Percentiles rank a stretch among this genome's conserved stretches.
Evolutionary conservation across 306 rosid species (phyloP).

Genomic region (Psophocarpus tetragonolobus): DNA sequence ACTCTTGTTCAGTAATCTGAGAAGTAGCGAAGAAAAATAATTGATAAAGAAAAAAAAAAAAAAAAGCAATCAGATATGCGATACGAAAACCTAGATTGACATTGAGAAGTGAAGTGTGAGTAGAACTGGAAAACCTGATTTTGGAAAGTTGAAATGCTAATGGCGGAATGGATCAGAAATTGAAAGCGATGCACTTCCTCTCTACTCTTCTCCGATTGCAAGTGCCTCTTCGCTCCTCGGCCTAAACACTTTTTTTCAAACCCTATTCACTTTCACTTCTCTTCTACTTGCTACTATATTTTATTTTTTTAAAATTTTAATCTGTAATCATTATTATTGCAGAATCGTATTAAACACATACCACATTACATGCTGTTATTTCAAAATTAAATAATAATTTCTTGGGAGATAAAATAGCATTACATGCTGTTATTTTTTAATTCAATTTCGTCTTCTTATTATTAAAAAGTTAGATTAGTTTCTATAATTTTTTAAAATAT

Average conservation of each 20-base stretch:
- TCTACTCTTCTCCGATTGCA: neutral
- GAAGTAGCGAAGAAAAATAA: neutral
- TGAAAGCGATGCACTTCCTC: neutral
- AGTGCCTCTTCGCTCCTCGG: neutral
- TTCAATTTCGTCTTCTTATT: too few relatives aligned
- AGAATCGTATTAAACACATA: too few relatives aligned
- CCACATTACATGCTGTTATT: too few relatives aligned
- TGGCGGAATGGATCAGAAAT: neutral
- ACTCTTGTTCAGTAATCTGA: conserved; percentile 30
- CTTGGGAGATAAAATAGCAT: too few relatives aligned
- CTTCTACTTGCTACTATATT: neutral
- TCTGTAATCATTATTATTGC: too few relatives aligned
- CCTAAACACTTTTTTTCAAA: neutral
- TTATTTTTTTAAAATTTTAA: neutral
- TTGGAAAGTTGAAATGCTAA: neutral
- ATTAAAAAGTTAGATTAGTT: too few relatives aligned
- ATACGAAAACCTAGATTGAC: conserved; percentile 13
- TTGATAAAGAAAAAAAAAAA: neutral
- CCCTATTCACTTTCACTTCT: conserved; percentile 12
- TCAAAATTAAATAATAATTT: too few relatives aligned
- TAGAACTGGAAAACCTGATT: neutral
- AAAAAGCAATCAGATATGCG: neutral
- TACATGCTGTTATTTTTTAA: too few relatives aligned
- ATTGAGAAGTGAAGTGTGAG: neutral
- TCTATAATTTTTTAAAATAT: too few relatives aligned